Percentiles rank a stretch among this genome's conserved stretches.
Conservation (phyloP, 1,284 basidiomycete species). For the Bondarzewia mesenterica region DNA sequence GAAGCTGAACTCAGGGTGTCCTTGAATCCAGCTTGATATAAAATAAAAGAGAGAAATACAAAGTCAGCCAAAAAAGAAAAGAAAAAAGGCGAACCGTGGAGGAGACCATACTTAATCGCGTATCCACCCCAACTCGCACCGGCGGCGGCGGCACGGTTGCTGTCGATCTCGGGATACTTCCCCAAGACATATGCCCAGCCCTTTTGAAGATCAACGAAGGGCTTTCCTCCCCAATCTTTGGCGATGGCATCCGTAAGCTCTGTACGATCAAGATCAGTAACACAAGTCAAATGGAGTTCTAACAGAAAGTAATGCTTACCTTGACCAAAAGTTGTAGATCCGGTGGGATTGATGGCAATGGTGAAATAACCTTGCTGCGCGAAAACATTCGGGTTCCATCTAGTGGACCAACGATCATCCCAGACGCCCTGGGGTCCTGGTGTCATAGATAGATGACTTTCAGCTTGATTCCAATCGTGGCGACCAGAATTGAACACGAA, state of each 20-base stretch:
- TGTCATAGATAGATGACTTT: constrained; percentile 5
- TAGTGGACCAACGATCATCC: constrained; percentile 77
- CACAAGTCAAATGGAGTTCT: neutral
- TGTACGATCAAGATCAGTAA: constrained; percentile 19
- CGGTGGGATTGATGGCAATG: constrained; percentile 83
- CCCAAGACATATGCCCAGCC: constrained; percentile 71
- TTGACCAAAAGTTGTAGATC: constrained; percentile 85
- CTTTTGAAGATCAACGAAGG: constrained; percentile 71
- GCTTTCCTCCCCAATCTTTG: constrained; percentile 81
- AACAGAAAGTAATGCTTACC: constrained; percentile 28
- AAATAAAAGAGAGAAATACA: neutral
- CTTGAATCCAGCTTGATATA: constrained; percentile 81
- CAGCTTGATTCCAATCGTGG: neutral
- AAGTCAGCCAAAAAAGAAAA: neutral
- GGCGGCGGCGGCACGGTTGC: constrained; percentile 72
- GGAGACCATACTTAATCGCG: constrained; percentile 61
- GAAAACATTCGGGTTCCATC: constrained; percentile 87
- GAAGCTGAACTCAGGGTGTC: constrained; percentile 80
- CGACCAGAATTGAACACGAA: constrained; percentile 11
- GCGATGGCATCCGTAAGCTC: constrained; percentile 77
- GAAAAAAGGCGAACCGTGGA: neutral
- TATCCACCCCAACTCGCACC: constrained; percentile 81
- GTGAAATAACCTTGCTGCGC: constrained; percentile 81
- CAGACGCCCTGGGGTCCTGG: constrained; percentile 72
- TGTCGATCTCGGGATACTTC: constrained; percentile 76